A percentile compares a stretch with the other conserved stretches of the same genome.
These are phyloP conservation scores for Malus hybrid DNA, from an alignment of 331 rosid genomes.

Conservation along the genomic window DNA sequence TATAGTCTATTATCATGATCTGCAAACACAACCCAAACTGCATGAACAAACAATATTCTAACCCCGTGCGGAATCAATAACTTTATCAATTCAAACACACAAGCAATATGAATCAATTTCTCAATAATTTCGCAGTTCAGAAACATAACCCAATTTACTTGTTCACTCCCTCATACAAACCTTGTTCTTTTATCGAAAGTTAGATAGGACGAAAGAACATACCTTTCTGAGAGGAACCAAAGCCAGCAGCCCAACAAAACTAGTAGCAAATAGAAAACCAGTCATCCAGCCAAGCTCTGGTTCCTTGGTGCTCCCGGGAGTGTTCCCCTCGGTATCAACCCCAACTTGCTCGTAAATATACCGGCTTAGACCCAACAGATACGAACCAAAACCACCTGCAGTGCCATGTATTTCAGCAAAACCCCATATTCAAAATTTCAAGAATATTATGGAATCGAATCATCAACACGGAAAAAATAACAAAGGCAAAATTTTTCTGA, in stretches of 20 bases:
- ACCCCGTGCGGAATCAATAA: background rate
- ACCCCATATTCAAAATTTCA: background rate
- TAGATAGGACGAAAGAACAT: background rate
- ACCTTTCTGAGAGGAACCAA: slow-evolving; percentile 98
- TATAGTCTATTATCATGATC: slow-evolving; percentile 95
- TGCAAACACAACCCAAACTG: slow-evolving; percentile 26
- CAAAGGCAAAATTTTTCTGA: slow-evolving; percentile 8
- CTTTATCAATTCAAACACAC: background rate
- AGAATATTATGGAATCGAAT: background rate
- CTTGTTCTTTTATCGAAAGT: background rate
- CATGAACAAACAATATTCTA: background rate
- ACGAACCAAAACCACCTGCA: slow-evolving; percentile 98
- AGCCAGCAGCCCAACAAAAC: slow-evolving; percentile 88
- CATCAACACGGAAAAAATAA: background rate
- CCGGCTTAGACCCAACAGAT: slow-evolving; percentile 70
- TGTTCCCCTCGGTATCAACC: slow-evolving; percentile 63
- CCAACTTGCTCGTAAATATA: slow-evolving; percentile 89
- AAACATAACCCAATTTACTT: background rate
- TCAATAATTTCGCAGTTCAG: background rate
- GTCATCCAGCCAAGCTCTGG: slow-evolving; percentile 94
- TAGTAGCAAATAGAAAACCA: slow-evolving; percentile 78
- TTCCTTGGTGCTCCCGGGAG: slow-evolving; percentile 75
- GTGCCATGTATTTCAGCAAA: slow-evolving; percentile 11
- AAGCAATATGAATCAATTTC: background rate
- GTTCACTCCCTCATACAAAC: background rate